Percentiles rank a stretch among this genome's conserved stretches.
These are phyloP conservation scores for Saccharomycopsis guyanensis DNA, from an alignment of 805 yeast species.

Conservation along the genomic window DNA sequence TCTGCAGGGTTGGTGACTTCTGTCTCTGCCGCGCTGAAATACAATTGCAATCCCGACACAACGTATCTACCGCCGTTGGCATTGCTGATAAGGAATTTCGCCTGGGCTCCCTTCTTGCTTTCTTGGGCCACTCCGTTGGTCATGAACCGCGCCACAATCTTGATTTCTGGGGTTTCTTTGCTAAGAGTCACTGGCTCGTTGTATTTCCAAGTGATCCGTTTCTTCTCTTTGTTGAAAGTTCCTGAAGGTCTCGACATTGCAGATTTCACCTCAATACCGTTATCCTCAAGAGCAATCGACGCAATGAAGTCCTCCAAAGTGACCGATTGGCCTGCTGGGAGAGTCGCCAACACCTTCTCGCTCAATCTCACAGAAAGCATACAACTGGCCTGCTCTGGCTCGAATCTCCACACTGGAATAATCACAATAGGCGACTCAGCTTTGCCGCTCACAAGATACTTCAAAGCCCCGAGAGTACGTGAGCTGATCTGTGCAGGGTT, in stretches of 20 bases:
- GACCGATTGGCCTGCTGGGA: constrained; percentile 31
- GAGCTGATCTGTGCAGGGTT: constrained; percentile 46
- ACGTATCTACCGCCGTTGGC: constrained; percentile 40
- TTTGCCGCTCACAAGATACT: constrained; percentile 49
- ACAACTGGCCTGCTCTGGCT: constrained; percentile 75
- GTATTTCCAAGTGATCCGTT: constrained; percentile 82
- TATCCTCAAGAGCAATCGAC: constrained; percentile 46
- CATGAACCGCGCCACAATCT: constrained; percentile 77
- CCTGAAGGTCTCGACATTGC: constrained; percentile 93
- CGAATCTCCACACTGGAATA: constrained; percentile 86
- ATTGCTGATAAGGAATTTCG: constrained; percentile 47
- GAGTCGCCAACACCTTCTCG: constrained; percentile 33
- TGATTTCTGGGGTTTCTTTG: constrained; percentile 41
- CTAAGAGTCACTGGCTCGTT: constrained; percentile 33
- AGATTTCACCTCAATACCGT: constrained; percentile 53
- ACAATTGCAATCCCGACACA: constrained; percentile 34
- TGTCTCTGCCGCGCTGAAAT: constrained; percentile 22
- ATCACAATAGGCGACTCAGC: constrained; percentile 59
- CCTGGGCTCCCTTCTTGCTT: constrained; percentile 63
- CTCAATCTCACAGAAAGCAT: constrained; percentile 61
- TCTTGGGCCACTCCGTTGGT: constrained; percentile 70
- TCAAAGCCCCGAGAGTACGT: constrained; percentile 72
- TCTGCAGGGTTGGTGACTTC: not conserved
- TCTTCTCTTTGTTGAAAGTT: constrained; percentile 77
- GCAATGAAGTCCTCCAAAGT: constrained; percentile 33